These are phyloP conservation scores for Apiospora saccharicola DNA, from an alignment of 2,329 filamentous ascomycete genomes.

Conservation along the genomic window DNA sequence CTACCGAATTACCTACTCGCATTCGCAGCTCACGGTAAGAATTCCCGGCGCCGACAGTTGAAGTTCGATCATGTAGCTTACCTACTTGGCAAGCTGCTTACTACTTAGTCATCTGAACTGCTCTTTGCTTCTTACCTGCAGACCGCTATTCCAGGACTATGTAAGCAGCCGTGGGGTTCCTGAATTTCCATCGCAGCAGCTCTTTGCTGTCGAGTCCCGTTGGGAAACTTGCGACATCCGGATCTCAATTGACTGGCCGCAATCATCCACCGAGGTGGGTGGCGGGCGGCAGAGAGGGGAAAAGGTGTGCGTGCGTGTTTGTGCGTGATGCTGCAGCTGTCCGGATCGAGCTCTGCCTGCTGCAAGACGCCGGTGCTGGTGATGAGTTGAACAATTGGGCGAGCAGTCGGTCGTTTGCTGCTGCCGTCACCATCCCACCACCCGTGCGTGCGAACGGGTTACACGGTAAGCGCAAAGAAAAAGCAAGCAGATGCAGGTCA, in stretches of 20 bases:
- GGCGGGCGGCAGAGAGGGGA: not conserved
- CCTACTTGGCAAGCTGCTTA: not conserved
- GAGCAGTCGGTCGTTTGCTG: not conserved
- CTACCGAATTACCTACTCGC: not conserved
- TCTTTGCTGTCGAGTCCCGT: not conserved
- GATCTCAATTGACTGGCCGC: not conserved
- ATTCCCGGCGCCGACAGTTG: not conserved
- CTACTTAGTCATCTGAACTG: not conserved
- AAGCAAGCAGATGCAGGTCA: not conserved
- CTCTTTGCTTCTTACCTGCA: conserved; percentile 2
- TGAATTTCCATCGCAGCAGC: not conserved
- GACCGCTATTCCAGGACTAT: conserved; percentile 2
- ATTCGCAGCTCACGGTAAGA: not conserved
- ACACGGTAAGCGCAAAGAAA: not conserved
- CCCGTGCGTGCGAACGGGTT: conserved; percentile 7
- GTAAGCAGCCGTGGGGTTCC: conserved; percentile 12
- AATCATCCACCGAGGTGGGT: conserved; percentile 13
- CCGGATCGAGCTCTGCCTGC: not conserved
- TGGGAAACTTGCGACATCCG: not conserved
- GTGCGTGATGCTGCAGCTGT: conserved; percentile 4
- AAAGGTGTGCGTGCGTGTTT: not conserved
- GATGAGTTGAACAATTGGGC: conserved; percentile 17
- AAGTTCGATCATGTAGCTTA: not conserved
- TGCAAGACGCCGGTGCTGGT: conserved; percentile 3
- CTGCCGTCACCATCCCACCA: too few species aligned